Evolutionary conservation across 1,284 basidiomycete genomes (phyloP), one percentile per base, ranked within the genome.

Genomic region (Limonomyces culmigenus): DNA sequence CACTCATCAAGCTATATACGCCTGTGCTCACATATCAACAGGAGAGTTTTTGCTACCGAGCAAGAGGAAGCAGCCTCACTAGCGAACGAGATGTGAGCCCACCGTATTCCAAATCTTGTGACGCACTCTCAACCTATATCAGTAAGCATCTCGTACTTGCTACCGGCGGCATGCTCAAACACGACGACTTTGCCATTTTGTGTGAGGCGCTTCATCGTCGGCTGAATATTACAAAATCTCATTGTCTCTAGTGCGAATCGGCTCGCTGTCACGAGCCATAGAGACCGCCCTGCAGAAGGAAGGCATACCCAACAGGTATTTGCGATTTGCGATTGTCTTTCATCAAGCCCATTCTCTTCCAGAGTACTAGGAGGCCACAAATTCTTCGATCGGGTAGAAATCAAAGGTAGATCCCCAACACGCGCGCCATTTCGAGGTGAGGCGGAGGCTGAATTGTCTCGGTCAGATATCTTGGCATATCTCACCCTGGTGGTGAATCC

Each of bases 391-490:
- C 74, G 87, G 5, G 53, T 70, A 44, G 84, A 86, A 61, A 70
- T 95, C 50, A 91, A 89, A 58, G n/a, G n/a, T n/a, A n/a, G n/a
- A n/a, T n/a, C n/a, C n/a, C n/a, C n/a, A n/a, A n/a, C n/a, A n/a
- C n/a, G n/a, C n/a, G n/a, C n/a, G n/a, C n/a, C n/a, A n/a, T n/a
- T n/a, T n/a, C n/a, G n/a, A n/a, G n/a, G n/a, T n/a, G n/a, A n/a
- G n/a, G n/a, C n/a, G n/a, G n/a, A n/a, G n/a, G n/a, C n/a, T n/a
- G n/a, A n/a, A n/a, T n/a, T n/a, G n/a, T n/a, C n/a, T n/a, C n/a
- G n/a, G n/a, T n/a, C n/a, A n/a, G 86, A 91, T 51, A 46, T 92
- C 16, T 58, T 93, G n/a, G 79, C 83, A 1, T 93, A 93, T 53
- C 58, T 91, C 1, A 86, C 88, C 49, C 62, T 93, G 2, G 65